phyloP scores from a whole-genome alignment of 257 asterid genomes.

The Ajuga chamaepitys region DNA sequence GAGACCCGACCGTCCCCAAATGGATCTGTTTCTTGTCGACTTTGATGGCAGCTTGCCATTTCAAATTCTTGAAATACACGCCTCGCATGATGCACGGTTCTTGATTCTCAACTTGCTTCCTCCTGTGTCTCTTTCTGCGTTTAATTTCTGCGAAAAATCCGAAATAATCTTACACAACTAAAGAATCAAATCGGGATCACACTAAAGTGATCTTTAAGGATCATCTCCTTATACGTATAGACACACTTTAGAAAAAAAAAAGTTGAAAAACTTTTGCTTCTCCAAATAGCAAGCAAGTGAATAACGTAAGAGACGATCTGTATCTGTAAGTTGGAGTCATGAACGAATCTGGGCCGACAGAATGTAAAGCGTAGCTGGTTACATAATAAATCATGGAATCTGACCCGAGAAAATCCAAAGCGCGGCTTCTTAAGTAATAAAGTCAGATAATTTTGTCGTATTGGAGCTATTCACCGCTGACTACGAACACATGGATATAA shows the following conservation, averaged over 20 bases:
- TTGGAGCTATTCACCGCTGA: background rate
- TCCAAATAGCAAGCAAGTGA: background rate
- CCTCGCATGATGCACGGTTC: slow-evolving; percentile 83
- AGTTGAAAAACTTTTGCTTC: background rate
- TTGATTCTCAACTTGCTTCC: slow-evolving; percentile 74
- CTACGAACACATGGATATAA: background rate
- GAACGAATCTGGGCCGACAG: background rate
- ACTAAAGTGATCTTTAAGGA: too few species aligned
- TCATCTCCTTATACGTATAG: background rate
- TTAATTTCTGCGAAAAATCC: slow-evolving; percentile 52
- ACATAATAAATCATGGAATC: background rate
- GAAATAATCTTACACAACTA: background rate
- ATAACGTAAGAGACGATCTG: background rate
- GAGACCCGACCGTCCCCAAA: slow-evolving; percentile 89
- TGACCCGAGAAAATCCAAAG: background rate
- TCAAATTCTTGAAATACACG: slow-evolving; percentile 86
- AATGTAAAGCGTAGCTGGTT: background rate
- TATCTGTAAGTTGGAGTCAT: background rate
- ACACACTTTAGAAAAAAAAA: background rate
- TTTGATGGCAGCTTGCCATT: slow-evolving; percentile 99
- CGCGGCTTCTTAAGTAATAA: background rate
- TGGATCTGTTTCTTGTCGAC: slow-evolving; percentile 97
- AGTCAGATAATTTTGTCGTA: background rate
- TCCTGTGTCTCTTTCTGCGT: slow-evolving; percentile 79
- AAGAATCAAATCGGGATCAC: too few species aligned